Conservation (phyloP, 2,329 filamentous ascomycete genomes). For the Beauveria varroae region DNA sequence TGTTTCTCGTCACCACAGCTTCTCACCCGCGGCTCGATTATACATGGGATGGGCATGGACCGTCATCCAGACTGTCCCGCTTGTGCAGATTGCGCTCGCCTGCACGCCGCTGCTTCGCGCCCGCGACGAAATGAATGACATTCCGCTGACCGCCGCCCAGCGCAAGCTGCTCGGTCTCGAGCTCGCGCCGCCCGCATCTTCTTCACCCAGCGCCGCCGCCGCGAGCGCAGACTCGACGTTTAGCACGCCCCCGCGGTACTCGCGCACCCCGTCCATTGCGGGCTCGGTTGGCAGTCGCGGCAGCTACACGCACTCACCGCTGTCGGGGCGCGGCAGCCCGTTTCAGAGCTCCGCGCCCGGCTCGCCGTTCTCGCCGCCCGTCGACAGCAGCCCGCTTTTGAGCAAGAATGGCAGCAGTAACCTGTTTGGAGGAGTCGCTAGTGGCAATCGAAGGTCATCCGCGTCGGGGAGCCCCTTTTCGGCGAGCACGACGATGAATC, state of each 20-base stretch:
- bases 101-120: conserved; percentile 64
- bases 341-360: conserved; percentile 27
- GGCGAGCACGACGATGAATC: conserved; percentile 37
- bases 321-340: conserved; percentile 49
- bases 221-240: conserved; percentile 39
- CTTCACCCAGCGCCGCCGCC: conserved; percentile 41
- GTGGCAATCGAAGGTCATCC: conserved; percentile 26
- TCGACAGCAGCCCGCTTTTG: conserved; percentile 50
- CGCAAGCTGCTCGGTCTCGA: conserved; percentile 76
- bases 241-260: conserved; percentile 81
- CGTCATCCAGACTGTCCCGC: conserved; percentile 46
- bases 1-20: conserved; percentile 18
- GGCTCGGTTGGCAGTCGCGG: conserved; percentile 54
- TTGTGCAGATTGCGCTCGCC: conserved; percentile 65
- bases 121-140: conserved; percentile 75
- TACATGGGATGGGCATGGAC: conserved; percentile 40
- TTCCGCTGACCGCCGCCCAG: conserved; percentile 71
- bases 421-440: background rate
- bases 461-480: conserved; percentile 49
- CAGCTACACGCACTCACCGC: conserved; percentile 50
- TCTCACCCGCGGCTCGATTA: conserved; percentile 23
- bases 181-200: conserved; percentile 49
- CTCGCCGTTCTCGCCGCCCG: conserved; percentile 37
- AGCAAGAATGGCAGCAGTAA: conserved; percentile 46
- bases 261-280: conserved; percentile 60